A percentile compares a stretch with the other conserved stretches of the same genome.
These are phyloP conservation scores for Vitis hybrid DNA, from an alignment of 177 flowering plant genomes.

Conservation along the genomic window DNA sequence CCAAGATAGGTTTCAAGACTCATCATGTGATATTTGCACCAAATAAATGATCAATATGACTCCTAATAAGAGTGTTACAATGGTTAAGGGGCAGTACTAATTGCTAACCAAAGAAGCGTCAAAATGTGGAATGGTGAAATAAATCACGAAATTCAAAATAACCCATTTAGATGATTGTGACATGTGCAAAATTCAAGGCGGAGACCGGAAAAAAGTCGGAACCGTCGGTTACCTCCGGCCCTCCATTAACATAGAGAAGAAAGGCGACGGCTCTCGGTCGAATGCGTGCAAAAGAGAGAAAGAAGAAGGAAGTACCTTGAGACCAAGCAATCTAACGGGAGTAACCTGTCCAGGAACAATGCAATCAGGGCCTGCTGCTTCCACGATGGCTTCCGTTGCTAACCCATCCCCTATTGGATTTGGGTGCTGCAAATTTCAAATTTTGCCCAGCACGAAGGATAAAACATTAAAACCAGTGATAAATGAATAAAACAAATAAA, in stretches of 20 bases:
- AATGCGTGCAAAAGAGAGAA: background rate
- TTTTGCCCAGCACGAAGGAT: background rate
- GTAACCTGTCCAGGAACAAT: constrained; percentile 73
- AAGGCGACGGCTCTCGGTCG: background rate
- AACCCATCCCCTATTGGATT: constrained; percentile 78
- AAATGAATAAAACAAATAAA: background rate
- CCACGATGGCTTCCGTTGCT: constrained; percentile 67
- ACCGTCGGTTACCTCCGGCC: background rate
- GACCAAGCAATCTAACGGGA: constrained; percentile 71
- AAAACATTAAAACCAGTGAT: background rate
- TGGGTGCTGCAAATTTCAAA: constrained; percentile 48
- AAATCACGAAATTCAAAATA: too few relatives aligned
- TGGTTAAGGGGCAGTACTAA: too few relatives aligned
- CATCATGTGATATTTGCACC: too few relatives aligned
- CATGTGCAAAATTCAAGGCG: too few relatives aligned
- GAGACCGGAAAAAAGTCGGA: too few relatives aligned
- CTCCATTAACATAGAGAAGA: background rate
- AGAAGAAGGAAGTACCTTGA: constrained; percentile 48
- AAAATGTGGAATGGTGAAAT: too few relatives aligned
- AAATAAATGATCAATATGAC: too few relatives aligned
- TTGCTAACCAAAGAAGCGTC: too few relatives aligned
- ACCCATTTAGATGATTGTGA: too few relatives aligned
- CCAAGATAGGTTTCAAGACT: too few relatives aligned
- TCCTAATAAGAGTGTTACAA: too few relatives aligned
- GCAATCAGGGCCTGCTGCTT: constrained; percentile 93